Conservation (phyloP, 148 eudicot genomes). For the Talinum fruticosum region DNA sequence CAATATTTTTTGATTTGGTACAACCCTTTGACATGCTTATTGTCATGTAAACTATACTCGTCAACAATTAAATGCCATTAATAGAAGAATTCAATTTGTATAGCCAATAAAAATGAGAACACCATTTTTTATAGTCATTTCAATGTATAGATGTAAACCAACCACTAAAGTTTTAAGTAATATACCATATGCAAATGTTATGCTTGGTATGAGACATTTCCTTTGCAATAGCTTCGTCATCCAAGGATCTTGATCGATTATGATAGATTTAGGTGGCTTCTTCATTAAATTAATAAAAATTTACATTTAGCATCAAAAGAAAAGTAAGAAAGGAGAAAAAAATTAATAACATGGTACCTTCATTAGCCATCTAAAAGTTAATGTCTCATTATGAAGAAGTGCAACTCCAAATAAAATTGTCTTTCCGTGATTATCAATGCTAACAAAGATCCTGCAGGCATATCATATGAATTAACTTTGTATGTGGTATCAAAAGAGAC, state of each 20-base stretch:
- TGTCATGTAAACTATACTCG: background rate
- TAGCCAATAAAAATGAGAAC: background rate
- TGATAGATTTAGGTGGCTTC: background rate
- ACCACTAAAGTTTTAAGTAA: background rate
- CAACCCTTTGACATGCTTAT: background rate
- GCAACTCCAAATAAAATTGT: background rate
- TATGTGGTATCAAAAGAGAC: background rate
- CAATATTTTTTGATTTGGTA: background rate
- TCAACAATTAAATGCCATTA: background rate
- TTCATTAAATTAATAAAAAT: background rate
- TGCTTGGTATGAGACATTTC: background rate
- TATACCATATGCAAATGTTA: background rate
- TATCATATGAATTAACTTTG: background rate
- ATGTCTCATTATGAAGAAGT: background rate
- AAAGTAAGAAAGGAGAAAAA: too few relatives aligned
- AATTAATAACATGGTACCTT: too few relatives aligned
- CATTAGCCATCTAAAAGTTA: background rate
- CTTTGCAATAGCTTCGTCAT: background rate
- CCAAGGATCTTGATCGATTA: background rate
- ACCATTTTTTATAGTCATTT: background rate
- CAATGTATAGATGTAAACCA: background rate
- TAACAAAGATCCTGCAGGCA: background rate
- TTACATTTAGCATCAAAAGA: background rate
- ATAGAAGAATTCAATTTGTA: background rate
- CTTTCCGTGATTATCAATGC: background rate